Percentiles rank a stretch among this genome's conserved stretches.
phyloP scores from a whole-genome alignment of 176 grass and related monocot species.

The Musa schizocarpa region DNA sequence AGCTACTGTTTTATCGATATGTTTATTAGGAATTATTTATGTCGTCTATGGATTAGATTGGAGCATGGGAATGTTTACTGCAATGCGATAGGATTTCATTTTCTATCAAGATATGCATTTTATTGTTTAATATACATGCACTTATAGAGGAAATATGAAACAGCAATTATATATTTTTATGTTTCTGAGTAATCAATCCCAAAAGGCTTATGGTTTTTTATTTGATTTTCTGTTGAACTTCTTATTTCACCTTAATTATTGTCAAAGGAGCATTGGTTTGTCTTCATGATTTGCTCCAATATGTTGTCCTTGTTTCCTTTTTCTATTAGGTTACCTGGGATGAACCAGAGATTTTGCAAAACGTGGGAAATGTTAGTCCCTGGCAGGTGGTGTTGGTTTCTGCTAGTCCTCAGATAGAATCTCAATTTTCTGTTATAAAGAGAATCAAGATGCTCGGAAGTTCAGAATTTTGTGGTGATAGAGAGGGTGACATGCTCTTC shows the following conservation, averaged over 20 bases:
- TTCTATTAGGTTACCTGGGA: conserved; percentile 15
- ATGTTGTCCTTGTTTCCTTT: neutral
- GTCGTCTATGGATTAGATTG: too few species aligned
- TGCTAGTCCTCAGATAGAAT: neutral
- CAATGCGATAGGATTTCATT: too few species aligned
- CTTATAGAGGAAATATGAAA: too few species aligned
- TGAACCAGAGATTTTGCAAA: conserved; percentile 17
- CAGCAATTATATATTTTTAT: too few species aligned
- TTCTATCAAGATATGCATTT: too few species aligned
- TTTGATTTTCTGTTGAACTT: too few species aligned
- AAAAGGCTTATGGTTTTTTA: too few species aligned
- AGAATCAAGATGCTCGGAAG: neutral
- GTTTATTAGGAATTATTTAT: too few species aligned
- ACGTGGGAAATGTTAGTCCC: conserved; percentile 15
- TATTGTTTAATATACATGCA: too few species aligned
- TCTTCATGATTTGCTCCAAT: neutral
- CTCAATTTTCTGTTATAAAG: neutral
- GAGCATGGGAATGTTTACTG: too few species aligned
- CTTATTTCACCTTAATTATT: neutral
- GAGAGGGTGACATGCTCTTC: neutral
- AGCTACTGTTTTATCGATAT: too few species aligned
- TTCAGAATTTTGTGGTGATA: conserved; percentile 1
- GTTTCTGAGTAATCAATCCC: too few species aligned
- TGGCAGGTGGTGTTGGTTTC: conserved; percentile 16
- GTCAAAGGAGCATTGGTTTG: neutral